Conservation (phyloP, 2,329 filamentous ascomycete genomes). For the Chlorencoelia australis region DNA sequence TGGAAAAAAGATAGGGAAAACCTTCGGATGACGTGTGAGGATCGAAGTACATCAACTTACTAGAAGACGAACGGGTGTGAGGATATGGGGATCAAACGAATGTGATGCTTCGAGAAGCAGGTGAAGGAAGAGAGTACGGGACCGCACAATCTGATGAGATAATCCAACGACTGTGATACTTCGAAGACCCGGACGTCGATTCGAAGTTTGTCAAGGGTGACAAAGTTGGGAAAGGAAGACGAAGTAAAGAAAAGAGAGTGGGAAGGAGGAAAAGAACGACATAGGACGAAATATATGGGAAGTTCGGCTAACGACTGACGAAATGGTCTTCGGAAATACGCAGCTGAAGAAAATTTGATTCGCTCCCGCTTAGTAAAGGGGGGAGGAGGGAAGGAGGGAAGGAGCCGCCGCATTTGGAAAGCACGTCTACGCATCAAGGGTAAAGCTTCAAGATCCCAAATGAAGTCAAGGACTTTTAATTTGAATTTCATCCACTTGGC, state of each 20-base stretch:
- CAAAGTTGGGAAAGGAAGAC: slow-evolving; percentile 6
- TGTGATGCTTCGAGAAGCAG: slow-evolving; percentile 10
- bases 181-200: slow-evolving; percentile 12
- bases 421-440: too few relatives aligned
- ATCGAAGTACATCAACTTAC: neutral
- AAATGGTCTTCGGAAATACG: too few relatives aligned
- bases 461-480: too few relatives aligned
- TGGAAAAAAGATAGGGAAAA: neutral
- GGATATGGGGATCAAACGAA: slow-evolving; percentile 9
- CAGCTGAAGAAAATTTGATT: too few relatives aligned
- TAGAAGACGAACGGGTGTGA: neutral
- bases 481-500: too few relatives aligned
- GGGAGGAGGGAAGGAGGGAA: too few relatives aligned
- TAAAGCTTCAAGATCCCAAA: too few relatives aligned
- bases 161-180: too few relatives aligned
- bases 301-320: too few relatives aligned
- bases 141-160: too few relatives aligned
- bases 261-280: slow-evolving; percentile 6
- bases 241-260: slow-evolving; percentile 1
- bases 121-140: slow-evolving; percentile 11
- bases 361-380: too few relatives aligned
- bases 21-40: neutral
- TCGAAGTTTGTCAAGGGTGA: slow-evolving; percentile 8
- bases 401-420: too few relatives aligned
- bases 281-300: slow-evolving; percentile 1